Base-by-base conservation (phyloP, 192 early-diverging fungal species). In the Dispira parvispora region DNA sequence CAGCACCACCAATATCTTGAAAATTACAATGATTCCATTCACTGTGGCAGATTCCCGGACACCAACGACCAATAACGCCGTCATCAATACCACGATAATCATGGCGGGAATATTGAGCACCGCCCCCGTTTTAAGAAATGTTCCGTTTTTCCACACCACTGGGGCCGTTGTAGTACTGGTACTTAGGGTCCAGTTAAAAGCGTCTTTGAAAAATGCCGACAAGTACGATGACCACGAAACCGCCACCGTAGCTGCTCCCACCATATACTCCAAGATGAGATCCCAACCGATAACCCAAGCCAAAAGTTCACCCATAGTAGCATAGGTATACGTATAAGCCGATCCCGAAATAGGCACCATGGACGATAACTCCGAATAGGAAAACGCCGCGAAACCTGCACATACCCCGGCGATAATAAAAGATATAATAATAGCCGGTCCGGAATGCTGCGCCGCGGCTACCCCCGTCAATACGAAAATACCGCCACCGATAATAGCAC, bases 201-300 rank as follows among this genome's bases (percentile, higher is more conserved):
- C 80, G 56, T 88, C 83, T 13, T 52, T 21, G 46, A 90, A 71
- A 56, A 93, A 87, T 3, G 68, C 68, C 10, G 80, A 81, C 64
- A 95, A 73, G 66, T 95, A 95, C 0, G 71, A 76, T 18, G 89
- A 88, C 88, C 89, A 95, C 10, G 89, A 86, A 11, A 81, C 79
- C 16, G 89, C 82, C 42, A 91, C 88, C 0, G 89, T 84, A 0
- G 89, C 85, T 20, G 88, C 85, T 3, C 86, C 86, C 16, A 92
- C 84, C 68, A 91, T 73, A 68, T 91, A 94, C 72, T 94, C 91
- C 28, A 94, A 71, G 12, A 90, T 85, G 43, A 94, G 69, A 71
- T 90, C 86, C 92, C 92, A 94, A 14, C 89, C 90, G 64, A 91
- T 86, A 46, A 89, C 86, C 92, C 92, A 94, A 1, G 84, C 90